Base-by-base conservation (phyloP, 108 stramenopile species). In the Cyclotella sp. region DNA sequence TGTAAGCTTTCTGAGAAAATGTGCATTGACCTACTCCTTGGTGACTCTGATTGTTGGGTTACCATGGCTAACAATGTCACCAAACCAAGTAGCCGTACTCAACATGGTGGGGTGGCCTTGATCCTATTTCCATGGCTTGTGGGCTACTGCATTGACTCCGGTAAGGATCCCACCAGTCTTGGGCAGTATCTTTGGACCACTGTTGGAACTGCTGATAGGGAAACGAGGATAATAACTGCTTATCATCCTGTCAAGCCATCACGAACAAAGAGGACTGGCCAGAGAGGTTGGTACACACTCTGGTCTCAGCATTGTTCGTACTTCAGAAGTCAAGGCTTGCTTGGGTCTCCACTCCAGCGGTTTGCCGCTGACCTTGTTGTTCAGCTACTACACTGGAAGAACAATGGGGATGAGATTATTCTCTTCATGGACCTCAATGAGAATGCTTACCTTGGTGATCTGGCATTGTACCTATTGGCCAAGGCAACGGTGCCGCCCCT, bases 351-450 rank as follows among this genome's bases (percentile, higher is more conserved):
- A 0, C 1, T 40, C 6, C 22, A 42, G 13, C 9, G 9, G 9
- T 66, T 66, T 46, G 42, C 4, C 14, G 12, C 13, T 0, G 52
- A 69, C 13, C 21, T 69, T 10, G 0, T 52, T 5, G 14, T 28
- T 26, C 68, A 69, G 34, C 26, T 69, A 0, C 0, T 8, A 14
- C 24, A 21, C 5, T 69, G 68, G 68, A 41, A 34, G 52, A 9
- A n/a, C 4, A 9, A 51, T 0, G 28, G 43, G 0, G 26, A 69
- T 16, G 68, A 40, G 0, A 69, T 69, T 53, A 69, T 69, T 9
- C 28, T 71, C 3, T 58, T 71, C 11, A 21, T 43, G 0, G 55
- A 71, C 19, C 0, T 52, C 42, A 71, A 71, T 58, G 55, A 71
- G 15, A 57, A 71, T 42, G 41, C 58, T 0, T 58, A 71, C 18